Evolutionary conservation across 768 basidiomycete genomes (phyloP), one percentile per base, ranked within the genome.

Genomic region (Lanmaoa pseudosensibilis): DNA sequence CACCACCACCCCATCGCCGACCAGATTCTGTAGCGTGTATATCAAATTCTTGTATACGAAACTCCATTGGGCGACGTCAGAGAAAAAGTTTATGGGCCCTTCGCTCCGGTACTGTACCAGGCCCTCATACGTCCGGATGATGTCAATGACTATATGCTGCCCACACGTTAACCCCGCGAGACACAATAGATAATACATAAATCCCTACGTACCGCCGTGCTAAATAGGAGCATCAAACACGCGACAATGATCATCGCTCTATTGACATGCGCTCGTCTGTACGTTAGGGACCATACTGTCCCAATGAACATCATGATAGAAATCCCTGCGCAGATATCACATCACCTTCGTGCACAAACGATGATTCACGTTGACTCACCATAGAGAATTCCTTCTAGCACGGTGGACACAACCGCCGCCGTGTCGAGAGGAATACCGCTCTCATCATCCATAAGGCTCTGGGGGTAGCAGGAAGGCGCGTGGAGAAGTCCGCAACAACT

Each of bases 251-350:
- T 2, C 65, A 70, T 61, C 23, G 46, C 34, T n/a, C 18, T 32
- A 37, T 60, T 61, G 39, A 62, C 49, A 6, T 33, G 40, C 23
- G 1, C 39, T 9, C 52, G 60, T 41, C 62, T 54, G 1, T 48
- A 38, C 21, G 61, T 46, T 2, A 69, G 50, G n/a, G 58, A 57
- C 58, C 62, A 69, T 16, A 70, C 25, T 1, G 70, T 69, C 15
- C 60, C 61, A 1, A 65, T 61, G 54, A 69, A 73, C 71, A 73
- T 66, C 23, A 70, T 54, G 4, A 69, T 19, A 25, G 70, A 71
- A 57, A 70, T 61, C 6, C 70, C 71, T 73, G 41, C 18, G 18
- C 10, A 30, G 12, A 13, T 11, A 41, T 36, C 19, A 23, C 15
- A 58, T 50, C 37, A 19, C 18, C 9, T 3, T 18, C 16, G 18